Evolutionary conservation across 495 filamentous ascomycete species (phyloP), one percentile per base, ranked within the genome.

Genomic region (Hypomontagnella monticulosa): DNA sequence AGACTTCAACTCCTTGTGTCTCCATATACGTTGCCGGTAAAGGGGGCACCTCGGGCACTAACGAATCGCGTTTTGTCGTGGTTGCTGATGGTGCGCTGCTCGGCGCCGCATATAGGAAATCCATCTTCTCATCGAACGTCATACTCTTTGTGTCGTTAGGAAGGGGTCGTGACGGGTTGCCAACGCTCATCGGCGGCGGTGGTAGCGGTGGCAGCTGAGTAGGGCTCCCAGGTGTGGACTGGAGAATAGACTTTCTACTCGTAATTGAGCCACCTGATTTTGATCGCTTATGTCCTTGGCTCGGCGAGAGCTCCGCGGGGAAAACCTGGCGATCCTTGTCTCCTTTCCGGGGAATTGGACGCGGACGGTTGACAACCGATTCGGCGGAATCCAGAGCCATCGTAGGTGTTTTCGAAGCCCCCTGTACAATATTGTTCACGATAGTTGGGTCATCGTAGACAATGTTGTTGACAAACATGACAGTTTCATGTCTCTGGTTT

Each of bases 381-480:
- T 70, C 57, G 36, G 52, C 61, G 6, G 69, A 77, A 7, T 69
- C 69, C 12, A 61, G 33, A 18, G 62, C 63, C 34, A 60, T 60
- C 9, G 59, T 69, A 6, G 63, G 63, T 10, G 69, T 56, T 46
- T 76, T 79, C 14, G 66, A 50, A 19, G 69, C 79, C 9, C 66
- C 76, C 37, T 77, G 75, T 38, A 84, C 75, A 61, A 84, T 83
- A 15, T 71, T 73, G 20, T 77, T 73, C 9, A 83, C 81, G 6
- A 66, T 59, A n/a, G 61, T 67, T 0, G 81, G 82, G 56, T 83
- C 73, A 42, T 83, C 72, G 50, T 82, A 83, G 14, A 82, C 75
- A 44, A 84, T 82, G 36, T 81, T 77, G 51, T 84, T 84, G 30
- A 85, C 69, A 41, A 83, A 81, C 77, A 85, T 77, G 15, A 84